phyloP scores from a whole-genome alignment of 2,329 filamentous ascomycete species.

The Colletotrichum zoysiae region DNA sequence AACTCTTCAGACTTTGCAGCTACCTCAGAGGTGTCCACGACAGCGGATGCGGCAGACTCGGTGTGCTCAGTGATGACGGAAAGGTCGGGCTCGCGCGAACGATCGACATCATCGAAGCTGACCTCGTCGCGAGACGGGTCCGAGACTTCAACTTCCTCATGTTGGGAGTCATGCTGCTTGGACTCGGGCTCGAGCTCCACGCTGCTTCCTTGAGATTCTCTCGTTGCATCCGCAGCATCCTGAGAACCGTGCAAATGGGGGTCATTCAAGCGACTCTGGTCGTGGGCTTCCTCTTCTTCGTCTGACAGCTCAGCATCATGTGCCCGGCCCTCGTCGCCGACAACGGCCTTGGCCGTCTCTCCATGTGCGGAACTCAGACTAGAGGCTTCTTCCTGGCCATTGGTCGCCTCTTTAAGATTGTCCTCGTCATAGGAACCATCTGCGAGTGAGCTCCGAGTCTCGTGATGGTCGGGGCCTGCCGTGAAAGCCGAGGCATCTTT shows the following conservation, averaged over 20 bases:
- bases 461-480: not conserved
- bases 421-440: not conserved
- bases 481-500: not conserved
- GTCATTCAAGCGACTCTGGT: not conserved
- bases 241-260: not conserved
- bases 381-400: not conserved
- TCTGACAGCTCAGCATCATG: not conserved
- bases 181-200: not conserved
- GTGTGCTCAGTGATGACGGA: conserved; percentile 29
- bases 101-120: conserved; percentile 1
- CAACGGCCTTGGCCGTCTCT: no score
- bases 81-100: conserved; percentile 6
- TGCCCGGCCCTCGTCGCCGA: not conserved
- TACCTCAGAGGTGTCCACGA: not conserved
- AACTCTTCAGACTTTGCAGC: not conserved
- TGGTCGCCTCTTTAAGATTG: no score
- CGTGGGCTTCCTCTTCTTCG: not conserved
- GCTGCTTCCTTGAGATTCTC: not conserved
- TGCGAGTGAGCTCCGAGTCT: not conserved
- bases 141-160: not conserved
- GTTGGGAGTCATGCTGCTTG: not conserved
- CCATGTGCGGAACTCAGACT: not conserved
- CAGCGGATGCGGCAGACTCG: conserved; percentile 14
- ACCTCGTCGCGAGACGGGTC: not conserved
- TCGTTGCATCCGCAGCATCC: not conserved